A percentile compares a stretch with the other conserved stretches of the same genome.
Conservation (phyloP, 164 flowering plant species). For the Annona cherimola region DNA sequence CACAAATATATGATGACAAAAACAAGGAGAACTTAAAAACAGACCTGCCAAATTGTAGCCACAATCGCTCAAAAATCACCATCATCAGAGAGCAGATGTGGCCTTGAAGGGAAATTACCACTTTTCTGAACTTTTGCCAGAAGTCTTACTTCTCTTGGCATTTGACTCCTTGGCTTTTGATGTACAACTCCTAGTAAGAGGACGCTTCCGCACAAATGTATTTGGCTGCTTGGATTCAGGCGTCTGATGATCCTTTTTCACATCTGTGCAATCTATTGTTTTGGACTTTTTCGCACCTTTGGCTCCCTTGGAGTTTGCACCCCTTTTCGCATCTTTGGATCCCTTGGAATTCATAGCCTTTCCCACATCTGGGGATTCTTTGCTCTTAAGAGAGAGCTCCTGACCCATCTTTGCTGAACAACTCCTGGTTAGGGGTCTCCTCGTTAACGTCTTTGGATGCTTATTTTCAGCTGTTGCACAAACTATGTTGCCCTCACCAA, state of each 20-base stretch:
- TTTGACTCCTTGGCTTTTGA: constrained; percentile 1
- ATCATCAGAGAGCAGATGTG: constrained; percentile 18
- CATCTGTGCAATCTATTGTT: not conserved
- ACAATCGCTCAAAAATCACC: constrained; percentile 12
- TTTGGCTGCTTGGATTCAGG: not conserved
- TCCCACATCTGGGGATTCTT: not conserved
- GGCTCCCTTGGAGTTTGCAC: too few species aligned
- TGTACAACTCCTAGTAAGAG: not conserved
- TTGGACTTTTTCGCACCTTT: too few species aligned
- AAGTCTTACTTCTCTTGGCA: constrained; percentile 19
- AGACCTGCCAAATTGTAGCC: too few species aligned
- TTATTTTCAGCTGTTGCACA: not conserved
- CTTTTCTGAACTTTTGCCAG: constrained; percentile 12
- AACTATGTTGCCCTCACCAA: not conserved
- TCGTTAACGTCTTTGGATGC: not conserved
- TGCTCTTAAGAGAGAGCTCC: not conserved
- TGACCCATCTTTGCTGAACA: not conserved
- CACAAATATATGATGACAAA: not conserved
- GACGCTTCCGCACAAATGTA: not conserved
- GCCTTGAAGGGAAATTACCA: constrained; percentile 20
- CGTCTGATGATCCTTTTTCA: not conserved
- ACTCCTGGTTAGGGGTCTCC: constrained; percentile 1
- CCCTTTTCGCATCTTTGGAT: not conserved
- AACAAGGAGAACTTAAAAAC: not conserved
- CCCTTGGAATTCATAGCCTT: not conserved